phyloP scores from a whole-genome alignment of 2,329 filamentous ascomycete species.

The Fusarium napiforme region DNA sequence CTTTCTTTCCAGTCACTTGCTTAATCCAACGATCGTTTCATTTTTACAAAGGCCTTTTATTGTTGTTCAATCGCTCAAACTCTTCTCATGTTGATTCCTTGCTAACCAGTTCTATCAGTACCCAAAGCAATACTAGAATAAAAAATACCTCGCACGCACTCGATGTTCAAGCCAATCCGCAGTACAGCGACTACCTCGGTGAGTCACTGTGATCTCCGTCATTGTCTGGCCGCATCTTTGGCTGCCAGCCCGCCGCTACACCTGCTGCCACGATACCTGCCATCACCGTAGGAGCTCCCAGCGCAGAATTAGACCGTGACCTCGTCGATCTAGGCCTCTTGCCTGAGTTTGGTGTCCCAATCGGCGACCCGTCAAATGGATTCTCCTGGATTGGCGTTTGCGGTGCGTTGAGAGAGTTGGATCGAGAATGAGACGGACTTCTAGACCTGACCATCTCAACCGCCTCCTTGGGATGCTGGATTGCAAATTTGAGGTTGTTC shows the following conservation, averaged over 20 bases:
- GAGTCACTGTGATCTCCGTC: slow-evolving; percentile 39
- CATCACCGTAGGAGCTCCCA: slow-evolving; percentile 82
- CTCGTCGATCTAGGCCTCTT: slow-evolving; percentile 74
- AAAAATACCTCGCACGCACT: slow-evolving; percentile 21
- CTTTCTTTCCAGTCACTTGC: not conserved
- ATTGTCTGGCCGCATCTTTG: slow-evolving; percentile 56
- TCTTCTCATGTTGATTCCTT: slow-evolving; percentile 20
- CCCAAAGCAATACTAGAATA: slow-evolving; percentile 39
- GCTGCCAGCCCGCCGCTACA: slow-evolving; percentile 81
- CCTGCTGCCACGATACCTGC: slow-evolving; percentile 84
- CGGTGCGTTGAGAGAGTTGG: slow-evolving; percentile 70
- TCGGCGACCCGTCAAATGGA: slow-evolving; percentile 58
- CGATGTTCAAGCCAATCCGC: not conserved
- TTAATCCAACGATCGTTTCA: not conserved
- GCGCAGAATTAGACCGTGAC: slow-evolving; percentile 74
- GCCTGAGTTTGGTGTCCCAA: slow-evolving; percentile 68
- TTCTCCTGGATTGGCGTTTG: slow-evolving; percentile 71
- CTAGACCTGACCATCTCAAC: slow-evolving; percentile 68
- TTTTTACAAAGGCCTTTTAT: not conserved
- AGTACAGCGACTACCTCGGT: slow-evolving; percentile 41
- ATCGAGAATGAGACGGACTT: slow-evolving; percentile 72
- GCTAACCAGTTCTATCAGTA: slow-evolving; percentile 37
- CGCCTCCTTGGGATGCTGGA: slow-evolving; percentile 78
- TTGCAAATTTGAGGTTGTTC: slow-evolving; percentile 82
- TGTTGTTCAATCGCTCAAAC: slow-evolving; percentile 16